Evolutionary conservation across 2,329 filamentous ascomycete species (phyloP), one percentile per base, ranked within the genome.

Genomic region (Colletotrichum euphorbiae): DNA sequence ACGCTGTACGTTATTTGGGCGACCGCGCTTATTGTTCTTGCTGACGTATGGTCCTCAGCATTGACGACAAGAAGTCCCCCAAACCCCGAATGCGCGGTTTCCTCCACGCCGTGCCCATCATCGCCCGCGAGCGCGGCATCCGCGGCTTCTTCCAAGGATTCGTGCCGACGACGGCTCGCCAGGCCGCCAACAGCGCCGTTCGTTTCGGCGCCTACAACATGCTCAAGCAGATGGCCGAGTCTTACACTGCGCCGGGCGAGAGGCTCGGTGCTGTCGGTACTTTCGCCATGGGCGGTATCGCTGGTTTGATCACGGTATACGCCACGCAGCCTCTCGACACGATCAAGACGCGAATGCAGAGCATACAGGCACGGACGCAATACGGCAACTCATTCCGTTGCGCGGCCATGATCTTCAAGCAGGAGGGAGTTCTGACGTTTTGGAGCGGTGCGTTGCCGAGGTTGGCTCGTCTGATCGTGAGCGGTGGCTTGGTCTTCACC

Each of bases 331-430:
- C 88, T 19, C 83, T 99, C 48, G 96, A 99, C 79, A 98, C 95
- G 0, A 87, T 99, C 78, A 99, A 99, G 87, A 99, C 96, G 72
- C 82, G 93, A 70, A 99, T 99, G 96, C 96, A 99, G 86, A 97
- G 93, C 72, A 91, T 98, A 69, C 93, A 98, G 79, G 93, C 95
- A 38, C 88, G 87, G 70, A 83, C 81, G 48, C 81, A 91, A 69
- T 99, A 99, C 77, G 94, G 92, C 77, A 98, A 97, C 80, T 96
- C 91, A 74, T 87, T 97, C 72, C 87, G 90, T 54, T 99, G 96
- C 78, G 94, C 92, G 0, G 85, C 87, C 11, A 85, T 90, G 75
- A 97, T 99, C 72, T 91, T 96, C 78, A 92, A 89, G 80, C 90
- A 98, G 60, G 96, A 99, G 80, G 95, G 96, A 2, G 63, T 98